These are phyloP conservation scores for Colletotrichum chrysophilum DNA, from an alignment of 2,329 filamentous ascomycete species.

Conservation along the genomic window DNA sequence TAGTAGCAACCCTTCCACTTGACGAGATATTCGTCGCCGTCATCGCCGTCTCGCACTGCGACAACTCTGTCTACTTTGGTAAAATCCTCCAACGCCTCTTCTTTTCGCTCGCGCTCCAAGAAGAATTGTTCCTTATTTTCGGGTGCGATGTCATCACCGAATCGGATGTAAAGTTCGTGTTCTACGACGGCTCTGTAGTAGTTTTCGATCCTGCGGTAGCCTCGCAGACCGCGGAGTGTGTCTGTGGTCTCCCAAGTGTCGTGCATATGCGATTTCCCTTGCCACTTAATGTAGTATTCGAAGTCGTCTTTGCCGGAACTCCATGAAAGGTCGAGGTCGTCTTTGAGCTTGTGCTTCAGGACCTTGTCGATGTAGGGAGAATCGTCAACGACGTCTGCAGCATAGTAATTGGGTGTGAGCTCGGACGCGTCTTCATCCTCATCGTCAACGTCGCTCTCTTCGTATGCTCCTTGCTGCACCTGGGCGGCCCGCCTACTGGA, in stretches of 20 bases:
- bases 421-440: slow-evolving; percentile 71
- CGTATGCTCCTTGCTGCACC: slow-evolving; percentile 65
- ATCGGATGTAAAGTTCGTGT: slow-evolving; percentile 78
- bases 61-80: slow-evolving; percentile 94
- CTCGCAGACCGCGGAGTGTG: slow-evolving; percentile 76
- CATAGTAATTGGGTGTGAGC: slow-evolving; percentile 66
- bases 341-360: slow-evolving; percentile 82
- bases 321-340: slow-evolving; percentile 63
- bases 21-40: slow-evolving; percentile 86
- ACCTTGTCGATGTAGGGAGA: slow-evolving; percentile 90
- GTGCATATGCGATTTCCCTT: slow-evolving; percentile 92
- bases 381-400: slow-evolving; percentile 73
- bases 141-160: slow-evolving; percentile 77
- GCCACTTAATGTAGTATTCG: slow-evolving; percentile 96
- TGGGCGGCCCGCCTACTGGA: slow-evolving; percentile 85
- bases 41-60: slow-evolving; percentile 78
- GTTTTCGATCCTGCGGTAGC: slow-evolving; percentile 90
- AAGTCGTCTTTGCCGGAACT: slow-evolving; percentile 76
- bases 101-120: slow-evolving; percentile 90
- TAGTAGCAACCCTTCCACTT: slow-evolving; percentile 98
- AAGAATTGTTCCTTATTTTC: slow-evolving; percentile 94
- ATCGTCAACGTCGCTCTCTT: slow-evolving; percentile 70
- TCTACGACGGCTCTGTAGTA: slow-evolving; percentile 87
- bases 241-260: slow-evolving; percentile 91
- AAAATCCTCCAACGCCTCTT: slow-evolving; percentile 87